Evolutionary conservation across 352 stramenopile species (phyloP), one percentile per base, ranked within the genome.

Genomic region (Phytophthora boehmeriae): DNA sequence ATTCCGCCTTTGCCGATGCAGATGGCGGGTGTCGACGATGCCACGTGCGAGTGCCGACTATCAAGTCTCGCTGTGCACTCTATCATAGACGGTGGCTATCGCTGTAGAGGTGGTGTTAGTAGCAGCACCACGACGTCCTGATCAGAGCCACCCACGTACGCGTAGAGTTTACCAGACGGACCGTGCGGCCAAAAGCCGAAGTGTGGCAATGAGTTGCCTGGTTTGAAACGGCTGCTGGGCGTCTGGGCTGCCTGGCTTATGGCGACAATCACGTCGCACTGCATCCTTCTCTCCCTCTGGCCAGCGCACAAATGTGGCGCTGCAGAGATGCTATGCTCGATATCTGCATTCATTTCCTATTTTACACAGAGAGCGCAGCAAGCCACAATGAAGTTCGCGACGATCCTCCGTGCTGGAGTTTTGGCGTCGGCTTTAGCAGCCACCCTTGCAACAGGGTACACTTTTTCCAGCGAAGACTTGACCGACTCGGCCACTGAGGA

Each of bases 391-490:
- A 64, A 58, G 41, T 38, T 76, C 35, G 35, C 58, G 17, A 54
- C 42, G 11, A 39, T 65, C 34, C 23, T 58, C 46, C 64, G 59
- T 34, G 48, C 49, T 17, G 47, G 42, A 44, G 53, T 68, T 1
- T n/a, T 71, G 43, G 46, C 38, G 13, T 70, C 56, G n/a, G 54
- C 39, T 27, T 42, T 77, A 59, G 38, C 34, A 22, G 42, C 52
- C 17, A 63, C 51, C 36, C 38, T 63, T 4, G 51, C 64, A 23
- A 22, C 52, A 55, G 65, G 54, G 47, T 74, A 71, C 52, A 62
- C 59, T 14, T 78, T 83, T 27, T 53, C 47, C n/a, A 61, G 39
- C 20, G 61, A 71, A 10, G 42, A 35, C 16, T 60, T 63, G 27
- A 63, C 46, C 28, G 39, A 42, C 45, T 66, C 54, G 22, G 23